Percentiles rank a stretch among this genome's conserved stretches.
These are phyloP conservation scores for Coccomyxa subellipsoidea DNA, from an alignment of 163 green algal species.

Conservation along the genomic window DNA sequence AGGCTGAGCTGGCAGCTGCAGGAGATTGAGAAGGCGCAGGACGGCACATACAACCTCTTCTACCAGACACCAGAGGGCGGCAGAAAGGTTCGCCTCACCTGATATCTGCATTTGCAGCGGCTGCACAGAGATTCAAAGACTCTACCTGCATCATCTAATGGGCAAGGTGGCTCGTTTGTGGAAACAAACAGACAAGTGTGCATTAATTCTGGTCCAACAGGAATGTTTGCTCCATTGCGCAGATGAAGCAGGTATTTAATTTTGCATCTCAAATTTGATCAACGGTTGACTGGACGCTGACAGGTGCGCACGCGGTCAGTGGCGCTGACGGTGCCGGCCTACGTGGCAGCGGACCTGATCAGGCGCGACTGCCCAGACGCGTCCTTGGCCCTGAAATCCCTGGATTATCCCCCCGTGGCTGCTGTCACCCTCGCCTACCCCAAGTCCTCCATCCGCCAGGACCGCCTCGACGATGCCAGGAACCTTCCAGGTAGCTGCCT, in stretches of 20 bases:
- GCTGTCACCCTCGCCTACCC: constrained; percentile 94
- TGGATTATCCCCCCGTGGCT: constrained; percentile 96
- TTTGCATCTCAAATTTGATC: not conserved
- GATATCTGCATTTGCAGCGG: too few relatives aligned
- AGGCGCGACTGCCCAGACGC: constrained; percentile 34
- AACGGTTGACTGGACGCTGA: not conserved
- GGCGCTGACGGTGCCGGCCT: constrained; percentile 83
- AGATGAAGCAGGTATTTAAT: not conserved
- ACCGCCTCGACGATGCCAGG: constrained; percentile 65
- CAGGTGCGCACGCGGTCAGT: constrained; percentile 60
- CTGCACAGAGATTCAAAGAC: too few relatives aligned
- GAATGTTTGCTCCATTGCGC: too few relatives aligned
- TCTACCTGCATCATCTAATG: too few relatives aligned
- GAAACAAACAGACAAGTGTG: too few relatives aligned
- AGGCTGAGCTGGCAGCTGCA: constrained; percentile 71
- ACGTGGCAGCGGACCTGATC: constrained; percentile 81
- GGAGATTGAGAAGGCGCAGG: constrained; percentile 51
- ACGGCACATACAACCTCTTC: constrained; percentile 54
- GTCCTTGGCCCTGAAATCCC: constrained; percentile 60
- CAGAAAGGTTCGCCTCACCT: not conserved
- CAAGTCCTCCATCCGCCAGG: constrained; percentile 65
- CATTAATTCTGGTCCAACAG: not conserved
- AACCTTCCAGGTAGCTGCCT: constrained; percentile 53
- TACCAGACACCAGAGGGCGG: constrained; percentile 85
- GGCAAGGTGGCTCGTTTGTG: not conserved